Base-by-base conservation (phyloP, 2,329 filamentous ascomycete genomes). In the Stemphylium vesicarium region DNA sequence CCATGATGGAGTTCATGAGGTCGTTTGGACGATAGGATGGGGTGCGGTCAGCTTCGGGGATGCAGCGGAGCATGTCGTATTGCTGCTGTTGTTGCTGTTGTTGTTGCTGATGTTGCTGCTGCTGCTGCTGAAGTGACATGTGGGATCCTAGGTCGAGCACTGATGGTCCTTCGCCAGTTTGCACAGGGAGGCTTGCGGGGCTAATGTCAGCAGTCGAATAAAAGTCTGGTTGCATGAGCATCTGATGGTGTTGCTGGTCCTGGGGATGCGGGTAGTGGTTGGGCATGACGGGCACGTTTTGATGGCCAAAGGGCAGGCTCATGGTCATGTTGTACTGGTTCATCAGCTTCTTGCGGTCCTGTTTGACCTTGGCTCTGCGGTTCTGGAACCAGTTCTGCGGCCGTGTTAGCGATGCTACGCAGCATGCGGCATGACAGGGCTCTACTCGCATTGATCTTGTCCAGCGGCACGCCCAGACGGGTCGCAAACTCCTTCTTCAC, bases 331-430 rank as follows among this genome's bases (percentile, higher is more conserved):
- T 72, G 56, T 68, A 65, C 61, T 74, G 71, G 54, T 74, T 76
- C 43, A 70, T 50, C 50, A 74, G 69, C 66, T 82, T 82, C 72
- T 82, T 82, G 44, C 75, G 68, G 65, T 82, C 80, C 60, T 82
- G 80, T 72, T 82, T 82, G 40, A 80, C 78, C 60, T 82, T 82
- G 49, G 80, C 80, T 57, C 80, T 67, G 43, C 80, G 78, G 63
- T 82, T 82, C 66, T 82, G 80, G 62, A 82, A 82, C 80, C 80
- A 82, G 63, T 82, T 82, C 80, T 82, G 60, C 51, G 15, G 31
- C 24, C 32, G 22, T 38, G 63, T 79, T 71, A 79, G 76, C 66
- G 22, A 32, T 16, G 33, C 24, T 31, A 10, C 13, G 42, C 24
- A 39, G 18, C n/a, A 18, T 26, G 20, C 33, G 15, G 35, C 35